phyloP scores from a whole-genome alignment of 1,284 basidiomycete species.

The Meira nashicola region DNA sequence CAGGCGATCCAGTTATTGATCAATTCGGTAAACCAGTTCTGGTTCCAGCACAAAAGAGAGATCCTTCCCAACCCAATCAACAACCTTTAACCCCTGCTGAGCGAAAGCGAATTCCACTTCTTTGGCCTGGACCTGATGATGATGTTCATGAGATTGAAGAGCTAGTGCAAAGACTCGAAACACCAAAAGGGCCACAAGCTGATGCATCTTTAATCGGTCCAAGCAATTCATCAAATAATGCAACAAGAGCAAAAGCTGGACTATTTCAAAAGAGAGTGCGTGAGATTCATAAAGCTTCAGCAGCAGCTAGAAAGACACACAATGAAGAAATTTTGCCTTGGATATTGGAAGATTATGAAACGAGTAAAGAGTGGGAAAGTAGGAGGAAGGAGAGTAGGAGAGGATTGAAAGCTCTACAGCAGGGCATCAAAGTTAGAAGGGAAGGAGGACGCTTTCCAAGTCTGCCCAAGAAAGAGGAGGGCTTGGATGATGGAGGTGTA shows the following conservation, averaged over 20 bases:
- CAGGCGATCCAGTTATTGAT: slow-evolving; percentile 44
- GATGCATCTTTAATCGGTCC: slow-evolving; percentile 31
- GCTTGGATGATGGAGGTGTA: not conserved
- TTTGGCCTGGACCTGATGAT: slow-evolving; percentile 17
- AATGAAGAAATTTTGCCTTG: slow-evolving; percentile 49
- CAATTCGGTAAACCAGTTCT: slow-evolving; percentile 39
- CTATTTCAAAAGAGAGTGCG: slow-evolving; percentile 47
- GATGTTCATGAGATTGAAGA: slow-evolving; percentile 8
- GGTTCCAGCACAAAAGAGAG: slow-evolving; percentile 23
- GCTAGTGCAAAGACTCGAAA: not conserved
- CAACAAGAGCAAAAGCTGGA: slow-evolving; percentile 21
- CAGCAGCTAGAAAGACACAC: slow-evolving; percentile 40
- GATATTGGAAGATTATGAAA: slow-evolving; percentile 52
- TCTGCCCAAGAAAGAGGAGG: slow-evolving; percentile 15
- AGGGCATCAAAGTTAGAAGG: slow-evolving; percentile 15
- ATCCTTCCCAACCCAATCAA: not conserved
- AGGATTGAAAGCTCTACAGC: slow-evolving; percentile 30
- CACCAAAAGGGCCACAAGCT: slow-evolving; percentile 6
- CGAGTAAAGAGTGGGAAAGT: slow-evolving; percentile 46
- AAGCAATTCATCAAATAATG: slow-evolving; percentile 21
- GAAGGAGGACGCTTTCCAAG: slow-evolving; percentile 16
- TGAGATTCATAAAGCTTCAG: slow-evolving; percentile 49
- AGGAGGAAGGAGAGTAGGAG: slow-evolving; percentile 33
- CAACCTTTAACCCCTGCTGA: not conserved
- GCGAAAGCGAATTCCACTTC: slow-evolving; percentile 10